Evolutionary conservation across 768 basidiomycete species (phyloP).

Genomic region (Collybia mongolica): DNA sequence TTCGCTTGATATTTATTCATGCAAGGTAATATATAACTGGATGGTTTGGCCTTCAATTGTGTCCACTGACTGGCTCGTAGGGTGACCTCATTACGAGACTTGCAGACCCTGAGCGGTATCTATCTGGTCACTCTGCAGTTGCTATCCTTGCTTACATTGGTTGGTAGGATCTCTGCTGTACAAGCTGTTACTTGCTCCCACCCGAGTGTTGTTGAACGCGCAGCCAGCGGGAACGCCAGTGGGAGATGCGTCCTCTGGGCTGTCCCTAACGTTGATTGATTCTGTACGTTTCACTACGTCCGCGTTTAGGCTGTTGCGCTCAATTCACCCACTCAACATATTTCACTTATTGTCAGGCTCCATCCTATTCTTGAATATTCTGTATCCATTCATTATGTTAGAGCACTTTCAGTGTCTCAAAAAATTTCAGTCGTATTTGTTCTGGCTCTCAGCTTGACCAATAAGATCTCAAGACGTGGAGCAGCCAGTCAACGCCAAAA

Average conservation of each 20-base stretch:
- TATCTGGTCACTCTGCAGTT: constrained; percentile 12
- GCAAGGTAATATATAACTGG: constrained; percentile 47
- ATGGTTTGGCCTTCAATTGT: neutral
- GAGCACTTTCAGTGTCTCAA: too few relatives aligned
- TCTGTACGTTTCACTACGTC: too few relatives aligned
- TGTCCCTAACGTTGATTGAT: constrained; percentile 35
- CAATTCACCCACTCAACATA: too few relatives aligned
- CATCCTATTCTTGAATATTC: too few relatives aligned
- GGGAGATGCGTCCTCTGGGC: constrained; percentile 85
- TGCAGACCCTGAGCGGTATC: constrained; percentile 54
- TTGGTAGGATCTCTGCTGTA: constrained; percentile 67
- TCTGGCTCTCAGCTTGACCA: too few relatives aligned
- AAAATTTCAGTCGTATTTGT: too few relatives aligned
- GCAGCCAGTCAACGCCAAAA: too few relatives aligned
- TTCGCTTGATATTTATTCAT: constrained; percentile 70
- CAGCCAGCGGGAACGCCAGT: constrained; percentile 74
- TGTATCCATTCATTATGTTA: too few relatives aligned
- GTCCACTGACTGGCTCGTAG: constrained; percentile 27
- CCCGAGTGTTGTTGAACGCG: constrained; percentile 71
- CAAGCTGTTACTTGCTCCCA: constrained; percentile 93
- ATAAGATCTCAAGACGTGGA: too few relatives aligned
- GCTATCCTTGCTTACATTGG: constrained; percentile 5
- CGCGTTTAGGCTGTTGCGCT: too few relatives aligned
- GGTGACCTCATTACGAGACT: constrained; percentile 71
- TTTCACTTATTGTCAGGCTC: too few relatives aligned